Conservation (phyloP, 306 rosid genomes). For the Parietaria judaica region DNA sequence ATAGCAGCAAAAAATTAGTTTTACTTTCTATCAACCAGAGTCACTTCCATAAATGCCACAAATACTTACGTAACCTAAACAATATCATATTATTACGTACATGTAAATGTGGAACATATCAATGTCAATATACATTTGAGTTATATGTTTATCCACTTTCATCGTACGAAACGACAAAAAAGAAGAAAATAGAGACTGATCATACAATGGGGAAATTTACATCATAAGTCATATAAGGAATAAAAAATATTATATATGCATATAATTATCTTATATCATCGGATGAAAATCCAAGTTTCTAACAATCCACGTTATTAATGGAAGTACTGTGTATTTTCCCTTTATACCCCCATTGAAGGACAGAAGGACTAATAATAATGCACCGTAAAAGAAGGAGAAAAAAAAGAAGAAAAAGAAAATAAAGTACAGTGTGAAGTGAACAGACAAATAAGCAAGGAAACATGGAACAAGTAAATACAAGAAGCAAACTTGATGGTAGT, state of each 20-base stretch:
- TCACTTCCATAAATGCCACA: background rate
- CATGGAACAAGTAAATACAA: background rate
- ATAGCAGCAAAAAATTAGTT: too few relatives aligned
- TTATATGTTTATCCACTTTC: slow-evolving; percentile 5
- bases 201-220: too few relatives aligned
- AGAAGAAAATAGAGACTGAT: background rate
- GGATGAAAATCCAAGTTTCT: too few relatives aligned
- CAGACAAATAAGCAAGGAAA: background rate
- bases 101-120: background rate
- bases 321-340: too few relatives aligned
- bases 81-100: background rate
- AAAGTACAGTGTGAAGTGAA: background rate
- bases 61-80: background rate
- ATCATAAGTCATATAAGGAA: too few relatives aligned
- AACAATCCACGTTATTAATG: too few relatives aligned
- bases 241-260: too few relatives aligned
- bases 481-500: slow-evolving; percentile 1
- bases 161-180: background rate
- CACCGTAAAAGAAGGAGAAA: too few relatives aligned
- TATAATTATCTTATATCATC: too few relatives aligned
- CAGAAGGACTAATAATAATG: too few relatives aligned
- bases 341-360: too few relatives aligned
- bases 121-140: background rate
- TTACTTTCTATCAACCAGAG: background rate
- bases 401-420: too few relatives aligned